Base-by-base conservation (phyloP, 2,329 filamentous ascomycete species). In the Pseudogymnoascus sp. region DNA sequence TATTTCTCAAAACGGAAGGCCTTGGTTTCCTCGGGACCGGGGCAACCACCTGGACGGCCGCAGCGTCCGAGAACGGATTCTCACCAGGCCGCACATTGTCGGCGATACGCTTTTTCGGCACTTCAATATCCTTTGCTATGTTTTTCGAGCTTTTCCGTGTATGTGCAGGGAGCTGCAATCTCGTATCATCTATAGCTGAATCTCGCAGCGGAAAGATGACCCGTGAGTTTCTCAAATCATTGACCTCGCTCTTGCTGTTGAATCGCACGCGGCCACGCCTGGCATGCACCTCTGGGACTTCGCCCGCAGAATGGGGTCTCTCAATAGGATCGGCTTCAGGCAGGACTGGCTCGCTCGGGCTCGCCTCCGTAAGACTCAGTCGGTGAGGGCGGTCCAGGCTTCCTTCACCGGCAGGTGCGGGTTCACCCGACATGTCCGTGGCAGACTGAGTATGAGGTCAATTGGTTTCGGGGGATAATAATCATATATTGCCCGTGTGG, bases 181-280 rank as follows among this genome's bases (percentile, higher is more conserved):
- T 56, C 11, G 67, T 46, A 29, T 61, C 13, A 17, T 61, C 44
- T 11, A 40, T 40, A 31, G 65, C 64, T 3, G 67, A 65, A 38
- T 70, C 67, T 53, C 67, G 69, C 21, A 70, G 59, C 29, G 68
- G 70, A 31, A 68, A 62, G 42, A 60, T 67, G 23, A 66, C 69
- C 23, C 67, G 70, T 23, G 67, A 65, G 62, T 72, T 73, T 21
- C 67, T 61, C 4, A 60, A 61, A 67, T 73, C 72, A 59, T 70
- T 72, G 62, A 68, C 68, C 62, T 72, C 71, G 63, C 69, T 72
- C 23, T 67, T 69, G 56, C 67, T 70, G 61, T 73, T 72, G 65
- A 74, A 74, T 15, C 71, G 67, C 3, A 74, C 72, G 60, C 72
- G 68, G 40, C 67, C 50, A 7, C 62, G 33, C 10, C 46, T 56